Conservation (phyloP, 129 eudicot species). For the Flaveria brownii region DNA sequence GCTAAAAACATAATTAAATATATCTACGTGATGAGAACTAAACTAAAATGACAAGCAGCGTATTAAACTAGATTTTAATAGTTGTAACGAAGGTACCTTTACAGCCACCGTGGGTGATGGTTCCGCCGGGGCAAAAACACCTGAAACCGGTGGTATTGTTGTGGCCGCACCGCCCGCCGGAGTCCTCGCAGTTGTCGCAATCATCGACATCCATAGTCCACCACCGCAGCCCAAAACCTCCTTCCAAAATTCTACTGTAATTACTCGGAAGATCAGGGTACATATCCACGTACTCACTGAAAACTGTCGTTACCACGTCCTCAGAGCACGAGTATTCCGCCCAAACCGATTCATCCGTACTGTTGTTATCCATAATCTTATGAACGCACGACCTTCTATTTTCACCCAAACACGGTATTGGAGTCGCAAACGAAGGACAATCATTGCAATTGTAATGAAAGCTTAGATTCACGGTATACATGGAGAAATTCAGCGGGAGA, state of each 20-base stretch:
- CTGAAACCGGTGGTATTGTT: not conserved
- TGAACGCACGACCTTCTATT: not conserved
- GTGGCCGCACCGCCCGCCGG: conserved; percentile 15
- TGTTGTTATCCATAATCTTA: too few species aligned
- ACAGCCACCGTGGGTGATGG: not conserved
- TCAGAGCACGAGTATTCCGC: not conserved
- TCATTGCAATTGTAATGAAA: conserved; percentile 37
- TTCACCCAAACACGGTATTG: conserved; percentile 13
- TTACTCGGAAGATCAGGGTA: not conserved
- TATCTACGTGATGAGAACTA: too few species aligned
- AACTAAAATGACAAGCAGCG: too few species aligned
- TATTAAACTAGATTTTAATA: not conserved
- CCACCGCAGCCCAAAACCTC: conserved; percentile 28
- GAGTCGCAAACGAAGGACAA: not conserved
- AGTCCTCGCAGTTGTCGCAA: conserved; percentile 12
- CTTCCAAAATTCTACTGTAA: not conserved
- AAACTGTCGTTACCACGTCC: conserved; percentile 31
- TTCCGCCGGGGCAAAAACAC: conserved; percentile 31
- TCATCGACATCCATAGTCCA: not conserved
- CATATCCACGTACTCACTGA: rapidly evolving
- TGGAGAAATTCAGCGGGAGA: not conserved
- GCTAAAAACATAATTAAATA: too few species aligned
- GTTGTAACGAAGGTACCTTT: conserved; percentile 3
- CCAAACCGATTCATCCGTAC: not conserved
- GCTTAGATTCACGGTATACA: conserved; percentile 3